These are phyloP conservation scores for Coccomyxa sp. DNA, from an alignment of 139 green algal species.

Conservation along the genomic window DNA sequence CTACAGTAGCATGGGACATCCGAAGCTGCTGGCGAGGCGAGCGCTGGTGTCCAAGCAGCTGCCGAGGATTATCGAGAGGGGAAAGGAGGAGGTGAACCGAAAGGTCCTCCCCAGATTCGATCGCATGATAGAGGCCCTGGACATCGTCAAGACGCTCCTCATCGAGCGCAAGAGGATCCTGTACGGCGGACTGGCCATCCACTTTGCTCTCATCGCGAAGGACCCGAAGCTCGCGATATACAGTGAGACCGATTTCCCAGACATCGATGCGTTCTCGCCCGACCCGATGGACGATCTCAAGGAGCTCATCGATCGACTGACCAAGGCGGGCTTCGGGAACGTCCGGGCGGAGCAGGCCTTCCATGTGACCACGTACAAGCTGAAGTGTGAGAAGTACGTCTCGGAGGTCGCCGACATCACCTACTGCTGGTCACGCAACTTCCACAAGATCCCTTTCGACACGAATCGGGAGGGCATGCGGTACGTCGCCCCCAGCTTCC, in stretches of 20 bases:
- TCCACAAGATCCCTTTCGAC: not conserved
- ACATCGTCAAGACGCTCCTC: not conserved
- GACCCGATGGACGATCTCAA: not conserved
- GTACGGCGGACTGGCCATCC: not conserved
- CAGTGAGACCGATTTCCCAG: not conserved
- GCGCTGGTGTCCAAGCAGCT: not conserved
- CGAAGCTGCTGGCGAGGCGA: not conserved
- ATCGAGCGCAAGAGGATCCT: not conserved
- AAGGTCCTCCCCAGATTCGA: not conserved
- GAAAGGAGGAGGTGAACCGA: not conserved
- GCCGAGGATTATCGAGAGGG: not conserved
- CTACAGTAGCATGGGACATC: not conserved
- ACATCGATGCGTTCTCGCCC: not conserved
- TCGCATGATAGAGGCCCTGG: not conserved
- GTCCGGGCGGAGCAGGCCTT: not conserved
- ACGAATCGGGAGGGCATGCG: not conserved
- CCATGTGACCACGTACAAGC: not conserved
- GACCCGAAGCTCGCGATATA: not conserved
- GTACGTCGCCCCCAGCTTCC: not conserved
- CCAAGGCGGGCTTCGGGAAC: not conserved
- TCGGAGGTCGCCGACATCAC: not conserved
- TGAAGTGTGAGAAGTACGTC: not conserved
- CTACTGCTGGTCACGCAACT: not conserved
- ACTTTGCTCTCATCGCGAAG: not conserved
- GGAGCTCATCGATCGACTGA: not conserved